Percentiles rank a stretch among this genome's conserved stretches.
These are phyloP conservation scores for Cordyceps cicadae DNA, from an alignment of 2,329 filamentous ascomycete species.

Conservation along the genomic window DNA sequence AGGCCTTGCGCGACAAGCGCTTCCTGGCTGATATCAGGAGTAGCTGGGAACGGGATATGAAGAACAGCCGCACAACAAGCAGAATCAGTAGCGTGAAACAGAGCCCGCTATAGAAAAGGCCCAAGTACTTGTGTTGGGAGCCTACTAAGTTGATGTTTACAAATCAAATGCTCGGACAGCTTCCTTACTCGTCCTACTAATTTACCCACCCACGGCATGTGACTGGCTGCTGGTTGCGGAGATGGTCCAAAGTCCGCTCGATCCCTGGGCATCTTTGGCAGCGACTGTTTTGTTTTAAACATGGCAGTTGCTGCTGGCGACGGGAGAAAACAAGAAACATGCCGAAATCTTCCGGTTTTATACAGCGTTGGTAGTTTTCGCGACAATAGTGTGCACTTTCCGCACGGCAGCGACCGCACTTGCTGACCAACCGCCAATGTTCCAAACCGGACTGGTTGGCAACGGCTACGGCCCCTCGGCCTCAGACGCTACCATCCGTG, in stretches of 20 bases:
- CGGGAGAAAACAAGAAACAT: too few relatives aligned
- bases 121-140: not conserved
- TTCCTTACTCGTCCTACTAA: not conserved
- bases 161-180: not conserved
- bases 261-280: not conserved
- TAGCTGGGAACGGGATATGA: slow-evolving; percentile 11
- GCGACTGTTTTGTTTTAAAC: not conserved
- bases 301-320: not conserved
- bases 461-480: not conserved
- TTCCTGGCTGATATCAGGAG: slow-evolving; percentile 33
- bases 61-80: not conserved
- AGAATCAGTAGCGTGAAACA: not conserved
- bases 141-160: not conserved
- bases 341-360: too few relatives aligned
- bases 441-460: not conserved
- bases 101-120: not conserved
- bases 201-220: not conserved
- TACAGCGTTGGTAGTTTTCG: too few relatives aligned
- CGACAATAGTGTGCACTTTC: too few relatives aligned
- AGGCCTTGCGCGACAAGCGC: slow-evolving; percentile 34
- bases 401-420: not conserved
- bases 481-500: not conserved
- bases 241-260: slow-evolving; percentile 2
- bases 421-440: not conserved
- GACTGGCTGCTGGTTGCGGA: slow-evolving; percentile 1